phyloP scores from a whole-genome alignment of 257 asterid species.

The Leonotis leonurus region DNA sequence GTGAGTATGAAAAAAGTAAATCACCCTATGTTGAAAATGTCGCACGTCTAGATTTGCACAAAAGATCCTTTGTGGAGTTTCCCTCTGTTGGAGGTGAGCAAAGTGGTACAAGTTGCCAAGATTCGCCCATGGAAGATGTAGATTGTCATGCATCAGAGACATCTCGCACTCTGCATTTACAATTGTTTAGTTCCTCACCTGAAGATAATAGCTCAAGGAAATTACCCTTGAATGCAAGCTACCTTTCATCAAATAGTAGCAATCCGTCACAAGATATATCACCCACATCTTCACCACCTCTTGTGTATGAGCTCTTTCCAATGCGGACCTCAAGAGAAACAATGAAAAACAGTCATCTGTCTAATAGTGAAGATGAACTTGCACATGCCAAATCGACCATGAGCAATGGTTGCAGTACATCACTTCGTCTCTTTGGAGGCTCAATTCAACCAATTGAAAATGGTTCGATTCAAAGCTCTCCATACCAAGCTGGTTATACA shows the following conservation, averaged over 20 bases:
- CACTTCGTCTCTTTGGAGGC: slow-evolving; percentile 70
- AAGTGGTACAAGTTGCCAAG: slow-evolving; percentile 49
- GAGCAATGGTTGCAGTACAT: slow-evolving; percentile 43
- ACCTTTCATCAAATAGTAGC: slow-evolving; percentile 64
- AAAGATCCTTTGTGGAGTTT: slow-evolving; percentile 24
- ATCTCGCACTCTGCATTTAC: slow-evolving; percentile 41
- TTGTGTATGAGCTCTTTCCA: slow-evolving; percentile 62
- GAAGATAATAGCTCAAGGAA: slow-evolving; percentile 45
- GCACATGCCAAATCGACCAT: slow-evolving; percentile 25
- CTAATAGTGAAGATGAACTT: slow-evolving; percentile 32
- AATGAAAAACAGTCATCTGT: slow-evolving; percentile 23
- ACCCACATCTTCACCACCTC: slow-evolving; percentile 69
- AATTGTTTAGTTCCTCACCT: slow-evolving; percentile 59
- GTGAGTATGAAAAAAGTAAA: slow-evolving; percentile 64
- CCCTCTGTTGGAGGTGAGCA: slow-evolving; percentile 44
- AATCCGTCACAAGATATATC: slow-evolving; percentile 59
- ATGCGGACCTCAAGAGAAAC: slow-evolving; percentile 43
- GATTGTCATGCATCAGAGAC: slow-evolving; percentile 40
- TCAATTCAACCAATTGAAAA: slow-evolving; percentile 36
- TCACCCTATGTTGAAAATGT: slow-evolving; percentile 38
- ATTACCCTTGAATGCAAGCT: slow-evolving; percentile 36
- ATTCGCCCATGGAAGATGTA: slow-evolving; percentile 43
- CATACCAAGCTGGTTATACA: slow-evolving; percentile 54
- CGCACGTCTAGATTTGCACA: slow-evolving; percentile 31
- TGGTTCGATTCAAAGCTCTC: slow-evolving; percentile 54